Base-by-base conservation (phyloP, 2,329 filamentous ascomycete species). In the Trichoderma atrobrunneum region DNA sequence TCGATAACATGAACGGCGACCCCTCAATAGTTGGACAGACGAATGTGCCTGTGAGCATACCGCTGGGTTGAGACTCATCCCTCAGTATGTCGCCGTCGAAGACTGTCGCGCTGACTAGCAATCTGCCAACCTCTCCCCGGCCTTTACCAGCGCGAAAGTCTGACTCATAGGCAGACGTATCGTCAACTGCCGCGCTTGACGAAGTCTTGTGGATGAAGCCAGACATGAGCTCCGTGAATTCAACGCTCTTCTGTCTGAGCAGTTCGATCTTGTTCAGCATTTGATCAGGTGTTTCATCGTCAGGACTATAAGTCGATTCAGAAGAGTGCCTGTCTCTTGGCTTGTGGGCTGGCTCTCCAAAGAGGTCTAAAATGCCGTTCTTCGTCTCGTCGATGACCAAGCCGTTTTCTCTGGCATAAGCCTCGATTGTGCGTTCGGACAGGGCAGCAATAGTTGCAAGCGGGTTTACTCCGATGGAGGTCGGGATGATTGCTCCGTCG, bases 361-460 rank as follows among this genome's bases (percentile, higher is more conserved):
- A 89, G 24, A 90, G 81, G 77, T 90, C 82, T 2, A 91, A 81
- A 24, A 84, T 77, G 1, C 81, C 84, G 72, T 87, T 87, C 28
- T 80, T 81, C 26, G 84, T 80, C 3, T 80, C 78, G 72, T 85
- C 83, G 66, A 90, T 85, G 7, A 71, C 73, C 12, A 90, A 81
- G 0, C 76, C 75, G 7, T 82, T 76, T 10, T 81, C 80, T 66
- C 80, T 74, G 2, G 85, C 83, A 65, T 87, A 86, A 7, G 84
- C 78, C 66, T 88, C 86, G 7, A 92, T 85, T 0, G 87, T 87
- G 11, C 91, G 84, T 79, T 92, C 91, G 0, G 91, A 90, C 24
- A 93, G 84, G 3, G 91, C 90, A 0, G 90, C 87, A 74, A 92
- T 92, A 1, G 90, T 93, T 1, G 90, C 91, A 67, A 91, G 86